Evolutionary conservation across 495 filamentous ascomycete species (phyloP), one percentile per base, ranked within the genome.

Genomic region (Neurospora tetrasperma): DNA sequence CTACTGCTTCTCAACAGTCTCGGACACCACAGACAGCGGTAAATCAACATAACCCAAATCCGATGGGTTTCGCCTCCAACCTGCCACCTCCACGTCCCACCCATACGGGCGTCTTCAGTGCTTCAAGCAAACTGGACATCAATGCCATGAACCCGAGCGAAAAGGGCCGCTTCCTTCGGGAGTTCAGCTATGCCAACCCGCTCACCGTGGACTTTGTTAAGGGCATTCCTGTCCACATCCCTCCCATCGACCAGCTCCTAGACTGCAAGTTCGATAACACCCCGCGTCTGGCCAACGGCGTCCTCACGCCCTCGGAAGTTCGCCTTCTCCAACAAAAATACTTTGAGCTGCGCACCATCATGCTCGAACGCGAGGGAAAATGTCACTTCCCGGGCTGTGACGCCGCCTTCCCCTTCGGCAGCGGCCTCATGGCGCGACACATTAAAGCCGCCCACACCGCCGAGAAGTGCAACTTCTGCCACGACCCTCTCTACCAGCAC

Each of bases 261-360:
- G 76, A 75, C 59, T 74, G 80, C 9, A 77, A 77, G 1, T 31
- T 70, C 0, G 74, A 78, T 31, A 74, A 72, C 46, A 71, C 81
- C 43, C 83, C 83, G 3, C 73, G 72, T 18, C 79, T 81, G 20
- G 79, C 81, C 39, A 75, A 79, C 27, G 78, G 78, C 8, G 80
- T 85, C 69, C 70, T 82, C 72, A 85, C 83, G 23, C 82, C 83
- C 3, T 78, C 77, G 12, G 83, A 85, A 74, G 42, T 76, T 2
- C 79, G 78, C 8, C 74, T 77, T 18, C 76, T 84, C 10, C 80
- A 84, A 42, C 70, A 59, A 10, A 77, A 81, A 70, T 76, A 80
- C 23, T 76, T 78, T 31, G 71, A 73, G 42, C 74, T 84, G 66
- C 81, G 82, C 39, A 77, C 75, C 70, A 72, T 83, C 9, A 68